Base-by-base conservation (phyloP, 306 rosid species). In the Rosa rugosa region DNA sequence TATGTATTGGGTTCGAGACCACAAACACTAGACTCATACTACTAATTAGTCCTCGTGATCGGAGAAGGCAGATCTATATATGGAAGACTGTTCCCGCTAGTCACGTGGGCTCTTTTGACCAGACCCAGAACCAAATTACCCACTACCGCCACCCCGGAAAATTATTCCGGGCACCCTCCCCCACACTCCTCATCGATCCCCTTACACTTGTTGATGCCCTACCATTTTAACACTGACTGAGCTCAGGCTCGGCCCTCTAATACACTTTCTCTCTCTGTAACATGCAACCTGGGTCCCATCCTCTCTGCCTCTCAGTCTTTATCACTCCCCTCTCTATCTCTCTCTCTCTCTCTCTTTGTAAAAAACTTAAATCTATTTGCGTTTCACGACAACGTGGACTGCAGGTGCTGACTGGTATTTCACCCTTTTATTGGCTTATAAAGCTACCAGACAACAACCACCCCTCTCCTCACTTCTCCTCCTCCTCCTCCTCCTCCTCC, bases 41-140 rank as follows among this genome's bases (percentile, higher is more conserved):
- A 83, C 59, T 62, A 49, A 71, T 59, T 71, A 77, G 69, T 85
- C 98, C 98, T 91, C 98, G 98, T 94, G 98, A 94, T 94, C 98
- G 98, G 98, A 89, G 98, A 88, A 88, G 89, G 85, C 95, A 86
- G 91, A 91, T 91, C 97, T 91, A 82, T 31, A 31, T 31, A 31
- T 91, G 86, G 93, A 89, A 94, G 91, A 94, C 98, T 91, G 98
- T 91, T 91, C 94, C 97, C 91, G 60, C 82, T 81, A 72, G 90
- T 94, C 98, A 91, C 98, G 98, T 94, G 97, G 87, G 75, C 76
- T 83, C 93, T 90, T 90, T 94, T 94, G 98, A 88, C 96, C 87
- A 84, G 62, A 42, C 75, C 42, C 79, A 60, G 3, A 25, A 25
- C 59, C 59, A 53, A 31, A 31, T 31, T 31, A 25, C 56, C 56